Evolutionary conservation across 306 rosid species (phyloP).

Genomic region (Datisca glomerata): DNA sequence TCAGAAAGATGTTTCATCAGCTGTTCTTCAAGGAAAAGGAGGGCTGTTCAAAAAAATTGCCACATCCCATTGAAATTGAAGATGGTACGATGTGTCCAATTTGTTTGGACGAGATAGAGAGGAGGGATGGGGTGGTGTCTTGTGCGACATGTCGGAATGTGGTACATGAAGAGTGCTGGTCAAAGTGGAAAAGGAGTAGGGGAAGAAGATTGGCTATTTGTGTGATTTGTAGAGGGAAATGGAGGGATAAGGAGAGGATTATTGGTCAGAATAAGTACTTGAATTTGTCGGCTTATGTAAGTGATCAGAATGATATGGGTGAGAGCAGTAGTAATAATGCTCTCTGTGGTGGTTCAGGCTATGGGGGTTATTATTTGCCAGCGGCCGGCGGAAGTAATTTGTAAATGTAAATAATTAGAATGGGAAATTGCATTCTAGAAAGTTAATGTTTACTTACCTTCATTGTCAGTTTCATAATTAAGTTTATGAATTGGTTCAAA

Average conservation of each 20-base stretch:
- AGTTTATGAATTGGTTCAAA: too few relatives aligned
- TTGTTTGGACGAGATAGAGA: constrained; percentile 69
- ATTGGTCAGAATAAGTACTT: constrained; percentile 40
- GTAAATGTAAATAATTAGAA: too few relatives aligned
- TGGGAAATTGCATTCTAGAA: too few relatives aligned
- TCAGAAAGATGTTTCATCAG: constrained; percentile 50
- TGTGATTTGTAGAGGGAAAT: constrained; percentile 83
- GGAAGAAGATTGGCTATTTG: constrained; percentile 53
- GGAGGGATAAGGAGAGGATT: constrained; percentile 26
- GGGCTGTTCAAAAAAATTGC: not conserved
- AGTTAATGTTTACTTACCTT: too few relatives aligned
- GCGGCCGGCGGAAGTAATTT: too few relatives aligned
- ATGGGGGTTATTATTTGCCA: too few relatives aligned
- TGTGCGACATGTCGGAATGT: constrained; percentile 69
- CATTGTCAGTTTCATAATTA: too few relatives aligned
- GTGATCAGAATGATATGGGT: constrained; percentile 17
- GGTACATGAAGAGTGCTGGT: constrained; percentile 65
- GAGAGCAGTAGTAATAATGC: not conserved
- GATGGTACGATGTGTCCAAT: constrained; percentile 61
- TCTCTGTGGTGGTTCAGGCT: constrained; percentile 6
- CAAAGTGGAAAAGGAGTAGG: constrained; percentile 59
- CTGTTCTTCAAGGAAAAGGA: constrained; percentile 19
- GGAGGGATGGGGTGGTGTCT: constrained; percentile 42
- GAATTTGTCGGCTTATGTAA: constrained; percentile 57
- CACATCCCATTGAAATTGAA: constrained; percentile 29